phyloP scores from a whole-genome alignment of 2,329 filamentous ascomycete genomes.

The Xylariaceae sp. region DNA sequence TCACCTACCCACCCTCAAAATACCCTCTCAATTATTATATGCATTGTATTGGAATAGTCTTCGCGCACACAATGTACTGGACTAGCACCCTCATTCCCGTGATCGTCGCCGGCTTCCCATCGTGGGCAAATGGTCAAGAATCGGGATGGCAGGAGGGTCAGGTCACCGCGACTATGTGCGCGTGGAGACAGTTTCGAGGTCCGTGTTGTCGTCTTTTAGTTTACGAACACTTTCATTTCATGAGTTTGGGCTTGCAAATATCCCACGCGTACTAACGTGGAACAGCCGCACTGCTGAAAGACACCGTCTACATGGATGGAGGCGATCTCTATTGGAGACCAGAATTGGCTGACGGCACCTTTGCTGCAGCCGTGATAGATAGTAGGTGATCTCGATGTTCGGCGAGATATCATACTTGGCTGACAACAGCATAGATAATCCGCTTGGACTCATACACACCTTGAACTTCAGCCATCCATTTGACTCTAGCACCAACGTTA shows the following conservation, averaged over 20 bases:
- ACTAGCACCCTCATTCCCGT: conserved; percentile 27
- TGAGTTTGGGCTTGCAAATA: background rate
- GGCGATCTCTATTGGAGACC: conserved; percentile 51
- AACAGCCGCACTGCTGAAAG: conserved; percentile 36
- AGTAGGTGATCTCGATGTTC: conserved; percentile 36
- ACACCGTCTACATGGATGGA: conserved; percentile 62
- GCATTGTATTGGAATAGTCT: conserved; percentile 4
- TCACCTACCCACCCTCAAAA: conserved; percentile 8
- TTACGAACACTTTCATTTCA: background rate
- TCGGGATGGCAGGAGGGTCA: conserved; percentile 47
- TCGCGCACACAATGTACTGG: conserved; percentile 28
- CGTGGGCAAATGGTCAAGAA: conserved; percentile 38
- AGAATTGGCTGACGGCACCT: conserved; percentile 42
- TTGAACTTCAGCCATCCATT: conserved; percentile 57
- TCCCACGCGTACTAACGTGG: conserved; percentile 32
- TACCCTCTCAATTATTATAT: conserved; percentile 9
- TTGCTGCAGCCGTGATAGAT: conserved; percentile 30
- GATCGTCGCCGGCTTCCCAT: conserved; percentile 28
- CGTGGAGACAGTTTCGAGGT: conserved; percentile 45
- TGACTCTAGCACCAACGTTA: conserved; percentile 48
- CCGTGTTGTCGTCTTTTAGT: background rate
- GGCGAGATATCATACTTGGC: background rate
- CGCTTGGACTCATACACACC: conserved; percentile 47
- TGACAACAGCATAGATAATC: conserved; percentile 41
- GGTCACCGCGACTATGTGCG: conserved; percentile 55